Evolutionary conservation across 257 asterid species (phyloP), one percentile per base, ranked within the genome.

Genomic region (Mentha longifolia): DNA sequence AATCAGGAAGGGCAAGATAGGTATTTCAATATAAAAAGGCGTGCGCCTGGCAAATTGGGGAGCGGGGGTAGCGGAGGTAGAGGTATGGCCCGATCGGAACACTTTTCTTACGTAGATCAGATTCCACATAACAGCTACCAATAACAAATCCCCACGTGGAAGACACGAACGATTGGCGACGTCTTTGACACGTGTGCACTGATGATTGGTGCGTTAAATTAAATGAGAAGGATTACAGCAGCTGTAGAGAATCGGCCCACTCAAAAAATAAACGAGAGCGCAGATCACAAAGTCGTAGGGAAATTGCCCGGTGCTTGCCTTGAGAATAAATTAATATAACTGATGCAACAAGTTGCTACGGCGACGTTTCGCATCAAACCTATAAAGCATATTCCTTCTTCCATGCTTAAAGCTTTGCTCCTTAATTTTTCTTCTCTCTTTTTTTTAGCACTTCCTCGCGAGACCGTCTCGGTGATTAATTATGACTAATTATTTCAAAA

Each of bases 281-380:
- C 39, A 72, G 30, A 30, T 57, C 61, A 61, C 73, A 28, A 15
- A 22, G 19, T 43, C 33, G 3, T 8, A 6, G 66, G 61, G 88
- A 80, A 84, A 80, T 59, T 76, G 78, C 87, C 5, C 7, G 74
- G 86, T 65, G 67, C 68, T 73, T 70, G 74, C 82, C 78, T 65
- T 68, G 67, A 15, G 55, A 52, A 30, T 46, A 64, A 69, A 39
- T 61, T 61, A 61, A 17, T 1, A 12, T 4, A 1, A 35, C 45
- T 52, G 50, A 50, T 25, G 55, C 9, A 30, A 33, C 35, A 15
- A 17, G 45, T 19, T 30, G 33, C 30, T 52, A 74, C 35, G 46
- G 61, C 64, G 81, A 77, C 72, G 76, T 71, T 51, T 35, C 13
- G 50, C 19, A 9, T 67, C 47, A 54, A 70, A 60, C 59, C 4